These are phyloP conservation scores for Saturnispora diversa DNA, from an alignment of 805 yeast genomes.

Conservation along the genomic window DNA sequence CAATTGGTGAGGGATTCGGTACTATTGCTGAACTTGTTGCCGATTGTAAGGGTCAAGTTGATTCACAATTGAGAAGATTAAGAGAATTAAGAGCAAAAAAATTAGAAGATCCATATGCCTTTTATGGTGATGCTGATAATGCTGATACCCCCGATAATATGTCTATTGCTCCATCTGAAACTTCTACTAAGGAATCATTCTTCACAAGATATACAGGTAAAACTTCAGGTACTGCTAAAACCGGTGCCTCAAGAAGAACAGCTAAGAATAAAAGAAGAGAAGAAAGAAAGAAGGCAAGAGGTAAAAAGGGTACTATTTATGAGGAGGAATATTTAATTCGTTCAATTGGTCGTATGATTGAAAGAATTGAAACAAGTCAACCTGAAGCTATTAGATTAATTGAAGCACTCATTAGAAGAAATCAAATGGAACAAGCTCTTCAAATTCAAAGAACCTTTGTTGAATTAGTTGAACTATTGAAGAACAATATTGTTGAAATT, in stretches of 20 bases:
- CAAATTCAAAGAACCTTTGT: constrained; percentile 64
- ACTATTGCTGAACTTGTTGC: constrained; percentile 78
- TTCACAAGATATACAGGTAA: constrained; percentile 96
- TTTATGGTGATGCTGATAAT: constrained; percentile 60
- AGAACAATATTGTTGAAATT: constrained; percentile 63
- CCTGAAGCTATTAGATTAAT: constrained; percentile 67
- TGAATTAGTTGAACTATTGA: constrained; percentile 47
- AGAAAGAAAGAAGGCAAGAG: constrained; percentile 92
- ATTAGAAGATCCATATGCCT: constrained; percentile 74
- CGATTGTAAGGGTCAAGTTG: constrained; percentile 83
- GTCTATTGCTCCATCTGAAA: constrained; percentile 89
- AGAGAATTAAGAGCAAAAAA: constrained; percentile 82
- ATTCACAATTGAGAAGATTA: constrained; percentile 74
- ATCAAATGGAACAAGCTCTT: constrained; percentile 69
- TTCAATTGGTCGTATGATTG: constrained; percentile 82
- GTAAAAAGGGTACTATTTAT: constrained; percentile 94
- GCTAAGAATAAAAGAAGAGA: constrained; percentile 89
- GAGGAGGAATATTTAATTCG: constrained; percentile 91
- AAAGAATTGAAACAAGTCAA: constrained; percentile 65
- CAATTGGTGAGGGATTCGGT: constrained; percentile 82
- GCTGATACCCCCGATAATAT: constrained; percentile 86
- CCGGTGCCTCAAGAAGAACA: constrained; percentile 91
- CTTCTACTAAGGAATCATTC: constrained; percentile 86
- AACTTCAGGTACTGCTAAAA: constrained; percentile 90
- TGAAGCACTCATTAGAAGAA: constrained; percentile 67